These are phyloP conservation scores for Termitomyces sp. DNA, from an alignment of 768 basidiomycete genomes.

Conservation along the genomic window DNA sequence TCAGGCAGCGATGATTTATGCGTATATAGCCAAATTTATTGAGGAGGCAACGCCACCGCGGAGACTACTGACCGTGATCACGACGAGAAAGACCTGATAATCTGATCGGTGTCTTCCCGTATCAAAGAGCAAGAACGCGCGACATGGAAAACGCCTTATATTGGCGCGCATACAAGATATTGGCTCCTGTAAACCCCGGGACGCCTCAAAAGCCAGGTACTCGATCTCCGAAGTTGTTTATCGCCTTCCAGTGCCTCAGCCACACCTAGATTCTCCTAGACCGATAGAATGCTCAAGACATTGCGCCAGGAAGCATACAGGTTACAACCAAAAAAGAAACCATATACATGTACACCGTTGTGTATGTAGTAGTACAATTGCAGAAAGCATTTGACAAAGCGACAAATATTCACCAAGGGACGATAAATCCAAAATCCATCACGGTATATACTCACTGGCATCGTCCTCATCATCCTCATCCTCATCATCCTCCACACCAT, in stretches of 20 bases:
- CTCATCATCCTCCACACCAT: no score
- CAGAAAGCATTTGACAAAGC: slow-evolving; percentile 2
- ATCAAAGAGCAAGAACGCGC: no score
- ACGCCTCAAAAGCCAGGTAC: no score
- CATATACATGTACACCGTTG: background rate
- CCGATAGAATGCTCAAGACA: background rate
- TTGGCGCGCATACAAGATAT: no score
- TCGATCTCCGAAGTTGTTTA: no score
- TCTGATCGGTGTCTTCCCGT: background rate
- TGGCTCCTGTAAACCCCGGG: no score
- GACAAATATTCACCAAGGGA: background rate
- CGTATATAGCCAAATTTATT: background rate
- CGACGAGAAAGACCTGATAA: no score
- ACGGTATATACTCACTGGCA: slow-evolving; percentile 7
- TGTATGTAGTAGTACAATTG: slow-evolving; percentile 4
- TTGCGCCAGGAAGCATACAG: no score
- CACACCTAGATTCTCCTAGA: background rate
- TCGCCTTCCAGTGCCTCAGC: background rate
- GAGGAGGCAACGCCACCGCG: background rate
- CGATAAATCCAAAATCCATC: background rate
- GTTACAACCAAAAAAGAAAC: background rate
- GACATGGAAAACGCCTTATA: no score
- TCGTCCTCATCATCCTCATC: background rate
- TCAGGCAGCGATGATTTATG: background rate
- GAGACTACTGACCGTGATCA: no score